Conservation (phyloP, 768 basidiomycete species). For the Auricularia heimuer region DNA sequence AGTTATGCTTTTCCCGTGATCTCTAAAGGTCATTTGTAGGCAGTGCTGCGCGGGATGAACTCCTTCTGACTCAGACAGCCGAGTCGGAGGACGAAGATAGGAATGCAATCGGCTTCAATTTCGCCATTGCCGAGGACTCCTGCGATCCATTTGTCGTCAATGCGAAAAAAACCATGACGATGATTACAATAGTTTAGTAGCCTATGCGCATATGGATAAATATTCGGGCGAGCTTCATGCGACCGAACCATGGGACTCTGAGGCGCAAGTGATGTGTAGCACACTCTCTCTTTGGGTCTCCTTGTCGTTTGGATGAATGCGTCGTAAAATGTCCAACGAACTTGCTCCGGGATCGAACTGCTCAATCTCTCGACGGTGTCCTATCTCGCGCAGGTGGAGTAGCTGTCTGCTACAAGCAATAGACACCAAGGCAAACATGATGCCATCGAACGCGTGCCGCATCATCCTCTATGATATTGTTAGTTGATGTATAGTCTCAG, state of each 20-base stretch:
- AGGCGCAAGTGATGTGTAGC: no score
- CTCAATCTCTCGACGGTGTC: not conserved
- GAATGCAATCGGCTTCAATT: not conserved
- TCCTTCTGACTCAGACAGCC: not conserved
- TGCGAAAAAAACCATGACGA: not conserved
- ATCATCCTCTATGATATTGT: not conserved
- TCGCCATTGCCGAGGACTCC: not conserved
- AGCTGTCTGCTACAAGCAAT: not conserved
- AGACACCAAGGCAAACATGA: not conserved
- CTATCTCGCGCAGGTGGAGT: not conserved
- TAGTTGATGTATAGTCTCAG: not conserved
- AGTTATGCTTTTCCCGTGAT: not conserved
- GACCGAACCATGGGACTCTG: no score
- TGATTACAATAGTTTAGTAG: no score
- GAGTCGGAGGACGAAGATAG: not conserved
- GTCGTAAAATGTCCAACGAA: not conserved
- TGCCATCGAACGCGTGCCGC: not conserved
- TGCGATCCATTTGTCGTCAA: no score
- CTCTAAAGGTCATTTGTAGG: not conserved
- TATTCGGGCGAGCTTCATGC: no score
- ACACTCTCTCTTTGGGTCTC: no score
- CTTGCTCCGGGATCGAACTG: not conserved
- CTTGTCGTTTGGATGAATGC: no score
- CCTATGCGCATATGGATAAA: no score
- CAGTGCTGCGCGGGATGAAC: not conserved